Conservation (phyloP, 2,329 filamentous ascomycete genomes). For the Sporothrix variecibatus region DNA sequence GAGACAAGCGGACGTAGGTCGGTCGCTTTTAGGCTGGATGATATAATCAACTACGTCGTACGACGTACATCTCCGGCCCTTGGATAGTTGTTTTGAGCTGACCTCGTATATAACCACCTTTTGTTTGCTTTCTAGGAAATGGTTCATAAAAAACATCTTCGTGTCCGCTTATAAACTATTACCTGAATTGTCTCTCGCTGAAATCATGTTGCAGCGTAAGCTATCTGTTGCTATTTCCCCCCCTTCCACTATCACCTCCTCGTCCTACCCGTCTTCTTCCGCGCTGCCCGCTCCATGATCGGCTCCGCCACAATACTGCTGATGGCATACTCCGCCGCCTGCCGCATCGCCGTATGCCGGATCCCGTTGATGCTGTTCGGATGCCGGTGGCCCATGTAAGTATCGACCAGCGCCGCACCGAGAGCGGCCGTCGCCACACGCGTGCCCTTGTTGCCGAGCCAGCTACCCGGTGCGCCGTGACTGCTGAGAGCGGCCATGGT, state of each 20-base stretch:
- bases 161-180: too few relatives aligned
- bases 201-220: too few relatives aligned
- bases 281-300: conserved; percentile 22
- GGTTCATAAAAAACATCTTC: background rate
- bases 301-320: conserved; percentile 33
- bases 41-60: too few relatives aligned
- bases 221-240: background rate
- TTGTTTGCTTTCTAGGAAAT: too few relatives aligned
- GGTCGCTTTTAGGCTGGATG: too few relatives aligned
- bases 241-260: background rate
- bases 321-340: conserved; percentile 34
- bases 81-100: too few relatives aligned
- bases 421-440: conserved; percentile 36
- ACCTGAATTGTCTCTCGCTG: too few relatives aligned
- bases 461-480: conserved; percentile 31
- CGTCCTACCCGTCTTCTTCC: background rate
- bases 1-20: too few relatives aligned
- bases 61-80: too few relatives aligned
- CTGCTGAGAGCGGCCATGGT: conserved; percentile 33
- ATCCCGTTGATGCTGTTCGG: conserved; percentile 33
- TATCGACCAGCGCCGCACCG: conserved; percentile 36
- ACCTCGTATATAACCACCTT: too few relatives aligned
- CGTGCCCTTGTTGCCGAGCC: conserved; percentile 34
- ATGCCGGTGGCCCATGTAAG: conserved; percentile 32
- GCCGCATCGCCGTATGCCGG: conserved; percentile 35